Conservation (phyloP, 2,329 filamentous ascomycete genomes). For the Colletotrichum cuscutae region DNA sequence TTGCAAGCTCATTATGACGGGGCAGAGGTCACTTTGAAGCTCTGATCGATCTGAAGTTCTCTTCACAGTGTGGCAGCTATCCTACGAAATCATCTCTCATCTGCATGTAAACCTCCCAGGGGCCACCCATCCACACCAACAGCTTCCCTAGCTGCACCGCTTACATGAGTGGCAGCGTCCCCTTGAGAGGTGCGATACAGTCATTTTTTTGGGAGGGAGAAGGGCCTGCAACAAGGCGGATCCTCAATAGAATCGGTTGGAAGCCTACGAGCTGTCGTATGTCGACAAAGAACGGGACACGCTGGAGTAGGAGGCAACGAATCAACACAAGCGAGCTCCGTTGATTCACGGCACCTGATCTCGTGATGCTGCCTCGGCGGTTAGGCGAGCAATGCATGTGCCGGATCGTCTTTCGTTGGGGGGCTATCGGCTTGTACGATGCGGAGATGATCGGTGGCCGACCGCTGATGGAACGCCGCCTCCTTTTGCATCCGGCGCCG, state of each 20-base stretch:
- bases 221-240: background rate
- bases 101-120: constrained; percentile 4
- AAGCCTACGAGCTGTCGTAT: background rate
- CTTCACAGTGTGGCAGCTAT: background rate
- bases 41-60: background rate
- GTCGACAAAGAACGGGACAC: constrained; percentile 10
- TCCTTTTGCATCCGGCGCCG: background rate
- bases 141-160: background rate
- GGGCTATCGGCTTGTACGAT: background rate
- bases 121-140: background rate
- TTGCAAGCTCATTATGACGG: background rate
- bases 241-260: background rate
- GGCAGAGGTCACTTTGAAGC: background rate
- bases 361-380: constrained; percentile 29
- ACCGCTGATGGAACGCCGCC: background rate
- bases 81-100: background rate
- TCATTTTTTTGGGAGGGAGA: constrained; percentile 1
- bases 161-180: constrained; percentile 1
- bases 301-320: background rate
- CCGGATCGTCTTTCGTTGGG: background rate
- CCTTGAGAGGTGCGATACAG: background rate
- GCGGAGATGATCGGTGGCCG: background rate
- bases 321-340: constrained; percentile 4
- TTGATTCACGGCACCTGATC: constrained; percentile 15
- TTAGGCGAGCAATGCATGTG: constrained; percentile 14